Evolutionary conservation across 2,329 filamentous ascomycete genomes (phyloP).

Genomic region (Arthrobotrys conoides): DNA sequence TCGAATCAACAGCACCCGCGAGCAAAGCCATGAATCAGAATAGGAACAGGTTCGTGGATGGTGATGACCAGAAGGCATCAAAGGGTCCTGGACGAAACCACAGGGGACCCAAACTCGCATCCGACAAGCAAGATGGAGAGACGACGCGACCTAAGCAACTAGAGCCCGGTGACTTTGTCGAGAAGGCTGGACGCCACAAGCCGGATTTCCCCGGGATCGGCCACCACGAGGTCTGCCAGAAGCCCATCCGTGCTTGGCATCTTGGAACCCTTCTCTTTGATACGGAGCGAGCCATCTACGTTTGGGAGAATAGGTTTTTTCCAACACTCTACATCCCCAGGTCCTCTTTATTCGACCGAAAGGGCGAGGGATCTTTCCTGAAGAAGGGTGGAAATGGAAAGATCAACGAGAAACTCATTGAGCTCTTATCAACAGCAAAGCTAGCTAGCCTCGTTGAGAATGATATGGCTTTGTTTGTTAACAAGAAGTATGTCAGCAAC

Average conservation of each 20-base stretch:
- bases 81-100: neutral
- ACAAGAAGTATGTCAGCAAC: neutral
- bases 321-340: constrained; percentile 40
- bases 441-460: constrained; percentile 7
- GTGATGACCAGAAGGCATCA: neutral
- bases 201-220: constrained; percentile 26
- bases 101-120: neutral
- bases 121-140: neutral
- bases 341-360: constrained; percentile 18
- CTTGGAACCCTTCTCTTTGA: constrained; percentile 29
- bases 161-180: constrained; percentile 21
- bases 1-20: neutral
- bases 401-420: neutral
- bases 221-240: constrained; percentile 38
- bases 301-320: constrained; percentile 58
- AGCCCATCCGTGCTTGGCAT: constrained; percentile 47
- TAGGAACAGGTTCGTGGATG: neutral
- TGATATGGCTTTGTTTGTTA: constrained; percentile 21
- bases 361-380: neutral
- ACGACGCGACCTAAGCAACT: neutral
- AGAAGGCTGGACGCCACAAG: constrained; percentile 20
- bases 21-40: neutral
- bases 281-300: constrained; percentile 29
- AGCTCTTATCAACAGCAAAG: neutral
- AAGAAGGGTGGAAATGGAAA: neutral